These are phyloP conservation scores for Candida glucosophila DNA, from an alignment of 1,139 yeast species.

Conservation along the genomic window DNA sequence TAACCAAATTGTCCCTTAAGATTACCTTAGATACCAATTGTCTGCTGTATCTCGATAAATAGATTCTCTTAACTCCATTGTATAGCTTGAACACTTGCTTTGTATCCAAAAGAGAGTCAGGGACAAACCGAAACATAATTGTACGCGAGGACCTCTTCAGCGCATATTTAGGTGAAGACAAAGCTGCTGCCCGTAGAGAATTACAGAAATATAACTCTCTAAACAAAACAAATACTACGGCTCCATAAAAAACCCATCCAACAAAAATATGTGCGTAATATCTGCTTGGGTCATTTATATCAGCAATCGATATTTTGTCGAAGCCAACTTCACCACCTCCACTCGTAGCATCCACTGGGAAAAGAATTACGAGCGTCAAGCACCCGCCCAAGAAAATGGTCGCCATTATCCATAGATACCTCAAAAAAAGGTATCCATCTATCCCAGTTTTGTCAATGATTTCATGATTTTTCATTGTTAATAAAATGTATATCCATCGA, in stretches of 20 bases:
- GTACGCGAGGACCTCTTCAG: conserved; percentile 68
- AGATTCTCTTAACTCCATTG: conserved; percentile 67
- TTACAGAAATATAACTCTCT: conserved; percentile 77
- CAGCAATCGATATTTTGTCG: conserved; percentile 71
- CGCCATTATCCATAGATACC: conserved; percentile 45
- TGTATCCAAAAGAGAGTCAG: conserved; percentile 56
- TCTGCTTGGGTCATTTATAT: conserved; percentile 47
- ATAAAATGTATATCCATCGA: conserved; percentile 50
- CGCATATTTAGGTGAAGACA: conserved; percentile 75
- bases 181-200: conserved; percentile 71
- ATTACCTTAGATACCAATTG: conserved; percentile 50
- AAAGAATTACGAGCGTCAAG: conserved; percentile 44
- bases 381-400: conserved; percentile 30
- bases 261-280: conserved; percentile 83
- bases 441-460: conserved; percentile 65
- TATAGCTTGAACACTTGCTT: conserved; percentile 51
- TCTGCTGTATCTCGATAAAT: conserved; percentile 63
- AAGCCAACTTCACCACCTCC: conserved; percentile 47
- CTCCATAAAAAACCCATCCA: conserved; percentile 72
- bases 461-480: conserved; percentile 56
- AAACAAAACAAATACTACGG: conserved; percentile 61
- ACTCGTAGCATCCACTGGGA: conserved; percentile 63
- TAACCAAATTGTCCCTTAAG: conserved; percentile 55
- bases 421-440: conserved; percentile 64
- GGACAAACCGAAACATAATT: conserved; percentile 73